Base-by-base conservation (phyloP, 306 rosid species). In the Castanospermum australe region DNA sequence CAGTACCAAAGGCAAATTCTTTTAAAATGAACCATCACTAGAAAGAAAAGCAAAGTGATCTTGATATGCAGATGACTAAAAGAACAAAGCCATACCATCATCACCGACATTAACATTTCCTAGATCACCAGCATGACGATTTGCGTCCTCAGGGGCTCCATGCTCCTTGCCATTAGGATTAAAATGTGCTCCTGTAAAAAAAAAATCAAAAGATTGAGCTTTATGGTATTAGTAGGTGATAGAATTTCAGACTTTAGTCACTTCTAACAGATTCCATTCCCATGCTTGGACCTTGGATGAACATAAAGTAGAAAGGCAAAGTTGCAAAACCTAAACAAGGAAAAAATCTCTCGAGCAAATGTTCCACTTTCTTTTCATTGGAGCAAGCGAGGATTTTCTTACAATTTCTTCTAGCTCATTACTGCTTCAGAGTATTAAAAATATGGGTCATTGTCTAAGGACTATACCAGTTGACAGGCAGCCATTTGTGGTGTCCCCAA, bases 401-500 rank as follows among this genome's bases (percentile, higher is more conserved):
- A 68, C 63, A 44, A 47, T 48, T 28, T 24, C 20, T 25, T 69
- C 42, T 0, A 9, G 36, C 61, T 41, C 78, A 61, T 14, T 30
- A 70, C 11, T 68, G 71, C 47, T 36, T 77, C 65, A 7, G 20
- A 67, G 20, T 3, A 51, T 50, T 7, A 21, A 56, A 63, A 45
- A 54, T 15, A 52, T 10, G 2, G 60, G 52, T 39, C 22, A 18
- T 69, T 24, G 73, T 64, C 28, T 20, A 65, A 21, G 64, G 44
- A 32, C 28, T 11, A 60, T 91, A 95, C 98, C 98, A 62, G 99
- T 95, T 71, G 99, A 95, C 85, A 95, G 4, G 92, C 99, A 95
- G 25, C 99, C 99, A 11, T 95, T 95, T 21, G 98, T 95, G 47
- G 98, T 93, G 84, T 95, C 98, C 8, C 99, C 99, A 44, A 96